Evolutionary conservation across 768 basidiomycete species (phyloP).

Genomic region (Boletellus ananas): DNA sequence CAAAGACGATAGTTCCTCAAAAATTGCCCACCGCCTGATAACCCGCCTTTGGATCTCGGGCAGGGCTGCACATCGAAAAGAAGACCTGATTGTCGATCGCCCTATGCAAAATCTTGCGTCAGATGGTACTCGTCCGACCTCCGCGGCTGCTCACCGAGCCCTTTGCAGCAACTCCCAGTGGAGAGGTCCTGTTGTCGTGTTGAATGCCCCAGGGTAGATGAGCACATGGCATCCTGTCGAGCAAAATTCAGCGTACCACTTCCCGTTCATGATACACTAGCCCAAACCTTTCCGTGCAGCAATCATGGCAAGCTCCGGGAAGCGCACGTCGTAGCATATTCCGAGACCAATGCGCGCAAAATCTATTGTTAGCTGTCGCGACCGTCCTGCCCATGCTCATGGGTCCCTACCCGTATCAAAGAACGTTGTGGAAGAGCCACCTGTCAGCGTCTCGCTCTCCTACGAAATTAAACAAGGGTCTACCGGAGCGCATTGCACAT

Average conservation of each 20-base stretch:
- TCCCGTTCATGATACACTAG: neutral
- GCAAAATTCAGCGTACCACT: neutral
- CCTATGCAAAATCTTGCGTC: slow-evolving; percentile 38
- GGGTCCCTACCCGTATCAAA: slow-evolving; percentile 76
- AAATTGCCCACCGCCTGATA: slow-evolving; percentile 77
- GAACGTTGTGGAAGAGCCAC: slow-evolving; percentile 66
- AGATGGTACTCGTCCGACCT: neutral
- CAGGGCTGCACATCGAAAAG: slow-evolving; percentile 94
- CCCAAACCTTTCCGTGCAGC: slow-evolving; percentile 75
- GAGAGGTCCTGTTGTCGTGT: slow-evolving; percentile 89
- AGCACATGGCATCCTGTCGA: slow-evolving; percentile 75
- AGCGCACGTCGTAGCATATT: slow-evolving; percentile 94
- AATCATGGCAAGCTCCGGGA: slow-evolving; percentile 91
- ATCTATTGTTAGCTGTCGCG: slow-evolving; percentile 40
- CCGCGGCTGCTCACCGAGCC: slow-evolving; percentile 50
- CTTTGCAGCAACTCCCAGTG: slow-evolving; percentile 94
- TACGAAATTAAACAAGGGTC: slow-evolving; percentile 29
- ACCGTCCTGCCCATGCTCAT: neutral
- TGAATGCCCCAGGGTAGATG: slow-evolving; percentile 95
- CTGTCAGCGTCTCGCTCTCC: slow-evolving; percentile 87
- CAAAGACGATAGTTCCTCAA: neutral
- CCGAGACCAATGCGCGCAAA: slow-evolving; percentile 96
- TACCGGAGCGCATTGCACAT: neutral
- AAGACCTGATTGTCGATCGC: slow-evolving; percentile 98
- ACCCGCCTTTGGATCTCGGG: slow-evolving; percentile 71